Percentiles rank a stretch among this genome's conserved stretches.
phyloP scores from a whole-genome alignment of 257 asterid species.

The Fraxinus anomala region DNA sequence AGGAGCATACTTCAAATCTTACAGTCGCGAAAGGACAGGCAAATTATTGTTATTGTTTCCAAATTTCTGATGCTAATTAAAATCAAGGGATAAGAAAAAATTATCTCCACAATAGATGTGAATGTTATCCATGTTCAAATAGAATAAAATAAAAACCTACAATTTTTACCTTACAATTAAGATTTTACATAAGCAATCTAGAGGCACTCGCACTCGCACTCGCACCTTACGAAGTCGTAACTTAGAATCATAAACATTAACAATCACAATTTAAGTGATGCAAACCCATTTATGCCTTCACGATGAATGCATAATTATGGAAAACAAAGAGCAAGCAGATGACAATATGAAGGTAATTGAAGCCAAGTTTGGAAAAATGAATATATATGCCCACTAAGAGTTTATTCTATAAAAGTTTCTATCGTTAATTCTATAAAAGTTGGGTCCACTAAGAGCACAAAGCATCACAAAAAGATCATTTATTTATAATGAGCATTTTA shows the following conservation, averaged over 20 bases:
- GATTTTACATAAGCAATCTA: background rate
- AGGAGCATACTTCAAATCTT: background rate
- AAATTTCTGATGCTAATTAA: background rate
- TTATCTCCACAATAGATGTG: background rate
- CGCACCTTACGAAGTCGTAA: background rate
- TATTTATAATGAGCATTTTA: no score
- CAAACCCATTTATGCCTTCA: background rate
- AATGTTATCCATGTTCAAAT: background rate
- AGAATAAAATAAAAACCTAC: background rate
- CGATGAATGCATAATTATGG: background rate
- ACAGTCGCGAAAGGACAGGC: background rate
- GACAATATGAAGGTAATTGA: background rate
- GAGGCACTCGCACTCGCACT: background rate
- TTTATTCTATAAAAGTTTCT: no score
- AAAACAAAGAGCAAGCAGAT: background rate
- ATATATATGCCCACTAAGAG: no score
- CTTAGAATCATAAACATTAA: background rate
- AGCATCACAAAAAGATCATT: no score
- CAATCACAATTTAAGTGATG: background rate
- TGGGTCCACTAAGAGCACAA: background rate
- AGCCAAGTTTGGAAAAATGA: background rate
- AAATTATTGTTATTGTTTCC: background rate
- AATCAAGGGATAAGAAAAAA: background rate
- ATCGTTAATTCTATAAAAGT: background rate
- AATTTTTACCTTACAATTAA: background rate